These are phyloP conservation scores for Xenosphaeropsis pyriputrescens DNA, from an alignment of 2,329 filamentous ascomycete genomes.

Conservation along the genomic window DNA sequence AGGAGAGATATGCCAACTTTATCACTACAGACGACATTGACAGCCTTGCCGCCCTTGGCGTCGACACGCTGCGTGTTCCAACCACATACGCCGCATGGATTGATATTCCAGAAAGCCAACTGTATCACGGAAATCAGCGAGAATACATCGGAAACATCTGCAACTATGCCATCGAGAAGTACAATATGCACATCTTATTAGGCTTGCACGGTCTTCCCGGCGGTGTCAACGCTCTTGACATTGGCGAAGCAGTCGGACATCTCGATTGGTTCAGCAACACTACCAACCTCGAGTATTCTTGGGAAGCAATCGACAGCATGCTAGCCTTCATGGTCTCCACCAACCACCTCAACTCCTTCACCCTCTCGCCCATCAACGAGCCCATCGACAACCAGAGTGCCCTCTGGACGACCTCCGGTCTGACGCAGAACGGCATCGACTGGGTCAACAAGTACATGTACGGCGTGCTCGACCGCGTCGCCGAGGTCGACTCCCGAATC, in stretches of 20 bases:
- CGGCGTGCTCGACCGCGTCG: conserved; percentile 12
- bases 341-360: conserved; percentile 16
- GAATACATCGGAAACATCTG: conserved; percentile 16
- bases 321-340: conserved; percentile 18
- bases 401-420: conserved; percentile 18
- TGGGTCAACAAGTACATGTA: conserved; percentile 20
- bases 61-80: conserved; percentile 20
- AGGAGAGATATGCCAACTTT: too few species aligned
- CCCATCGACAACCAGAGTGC: conserved; percentile 18
- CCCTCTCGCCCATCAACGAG: conserved; percentile 22
- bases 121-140: conserved; percentile 19
- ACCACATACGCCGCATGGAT: conserved; percentile 22
- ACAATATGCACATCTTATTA: too few species aligned
- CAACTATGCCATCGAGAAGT: conserved; percentile 17
- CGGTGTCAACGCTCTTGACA: conserved; percentile 14
- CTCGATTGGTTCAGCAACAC: conserved; percentile 20
- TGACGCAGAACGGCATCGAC: conserved; percentile 14
- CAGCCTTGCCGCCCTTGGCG: conserved; percentile 15
- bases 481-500: conserved; percentile 14
- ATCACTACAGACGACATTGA: conserved; percentile 13
- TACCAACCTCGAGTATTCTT: conserved; percentile 19
- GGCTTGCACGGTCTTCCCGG: too few species aligned
- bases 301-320: conserved; percentile 16
- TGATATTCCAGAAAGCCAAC: conserved; percentile 16
- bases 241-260: conserved; percentile 17